Evolutionary conservation across 139 green algal species (phyloP).

Genomic region (Ettlia oleoabundans): DNA sequence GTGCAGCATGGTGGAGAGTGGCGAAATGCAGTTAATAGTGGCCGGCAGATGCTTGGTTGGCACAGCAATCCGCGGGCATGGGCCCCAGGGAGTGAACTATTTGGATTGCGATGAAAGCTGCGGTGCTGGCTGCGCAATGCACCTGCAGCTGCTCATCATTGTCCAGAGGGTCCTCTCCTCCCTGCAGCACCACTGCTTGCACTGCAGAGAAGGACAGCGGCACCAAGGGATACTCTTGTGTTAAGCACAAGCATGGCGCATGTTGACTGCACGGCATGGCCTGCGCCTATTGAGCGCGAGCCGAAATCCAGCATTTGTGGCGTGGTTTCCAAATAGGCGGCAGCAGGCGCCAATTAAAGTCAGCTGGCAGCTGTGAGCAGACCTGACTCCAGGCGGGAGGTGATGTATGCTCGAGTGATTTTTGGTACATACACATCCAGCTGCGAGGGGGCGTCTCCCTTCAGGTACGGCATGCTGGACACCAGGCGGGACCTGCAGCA

Average conservation of each 20-base stretch:
- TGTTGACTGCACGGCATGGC: too few relatives aligned
- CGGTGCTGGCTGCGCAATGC: too few relatives aligned
- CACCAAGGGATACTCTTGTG: not conserved
- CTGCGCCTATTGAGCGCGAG: too few relatives aligned
- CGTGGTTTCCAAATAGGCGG: too few relatives aligned
- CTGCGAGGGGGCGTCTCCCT: conserved; percentile 88
- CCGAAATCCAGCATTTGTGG: too few relatives aligned
- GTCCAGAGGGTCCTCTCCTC: conserved; percentile 90
- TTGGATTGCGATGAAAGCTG: not conserved
- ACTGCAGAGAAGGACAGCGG: conserved; percentile 79
- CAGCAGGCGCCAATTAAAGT: too few relatives aligned
- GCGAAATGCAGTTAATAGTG: not conserved
- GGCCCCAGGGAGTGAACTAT: too few relatives aligned
- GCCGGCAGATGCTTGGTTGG: too few relatives aligned
- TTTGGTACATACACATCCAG: conserved; percentile 93
- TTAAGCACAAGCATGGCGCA: not conserved
- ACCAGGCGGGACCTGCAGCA: conserved; percentile 82
- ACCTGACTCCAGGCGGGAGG: conserved; percentile 51
- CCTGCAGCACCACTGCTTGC: conserved; percentile 62
- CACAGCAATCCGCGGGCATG: too few relatives aligned
- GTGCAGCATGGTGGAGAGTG: not conserved
- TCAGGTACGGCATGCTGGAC: conserved; percentile 92
- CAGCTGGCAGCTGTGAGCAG: too few relatives aligned
- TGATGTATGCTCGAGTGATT: conserved; percentile 94
- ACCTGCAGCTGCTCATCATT: conserved; percentile 88